These are phyloP conservation scores for Coffea humblotiana DNA, from an alignment of 305 asterid genomes.

Conservation along the genomic window DNA sequence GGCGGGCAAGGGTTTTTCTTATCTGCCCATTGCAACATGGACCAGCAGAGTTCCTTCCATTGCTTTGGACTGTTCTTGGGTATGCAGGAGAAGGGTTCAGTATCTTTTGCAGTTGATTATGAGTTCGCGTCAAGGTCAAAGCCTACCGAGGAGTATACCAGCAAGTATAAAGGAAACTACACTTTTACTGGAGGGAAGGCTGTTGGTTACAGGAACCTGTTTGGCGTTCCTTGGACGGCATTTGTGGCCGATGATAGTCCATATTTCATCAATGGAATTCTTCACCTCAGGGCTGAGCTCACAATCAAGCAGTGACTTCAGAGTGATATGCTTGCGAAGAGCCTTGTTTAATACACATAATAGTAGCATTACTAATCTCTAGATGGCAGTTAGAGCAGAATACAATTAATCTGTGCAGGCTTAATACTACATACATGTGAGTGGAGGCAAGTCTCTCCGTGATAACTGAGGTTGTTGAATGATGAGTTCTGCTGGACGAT, in stretches of 20 bases:
- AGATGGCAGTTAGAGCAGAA: slow-evolving; percentile 2
- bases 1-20: slow-evolving; percentile 84
- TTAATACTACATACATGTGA: not conserved
- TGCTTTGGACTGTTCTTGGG: slow-evolving; percentile 82
- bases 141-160: slow-evolving; percentile 54
- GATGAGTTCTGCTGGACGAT: not conserved
- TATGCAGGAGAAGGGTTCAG: slow-evolving; percentile 78
- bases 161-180: slow-evolving; percentile 64
- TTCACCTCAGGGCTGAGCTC: slow-evolving; percentile 77
- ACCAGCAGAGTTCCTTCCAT: slow-evolving; percentile 53
- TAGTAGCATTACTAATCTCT: not conserved
- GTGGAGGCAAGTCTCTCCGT: not conserved
- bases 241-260: slow-evolving; percentile 64
- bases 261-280: slow-evolving; percentile 62
- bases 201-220: slow-evolving; percentile 66
- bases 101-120: slow-evolving; percentile 57
- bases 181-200: slow-evolving; percentile 74
- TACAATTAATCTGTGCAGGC: not conserved
- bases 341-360: not conserved
- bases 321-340: not conserved
- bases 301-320: slow-evolving; percentile 40
- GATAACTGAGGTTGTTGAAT: slow-evolving; percentile 7
- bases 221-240: slow-evolving; percentile 58
- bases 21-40: slow-evolving; percentile 82
- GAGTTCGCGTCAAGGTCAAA: slow-evolving; percentile 67